phyloP scores from a whole-genome alignment of 2,329 filamentous ascomycete genomes.

The Teratosphaeria epicoccoides region DNA sequence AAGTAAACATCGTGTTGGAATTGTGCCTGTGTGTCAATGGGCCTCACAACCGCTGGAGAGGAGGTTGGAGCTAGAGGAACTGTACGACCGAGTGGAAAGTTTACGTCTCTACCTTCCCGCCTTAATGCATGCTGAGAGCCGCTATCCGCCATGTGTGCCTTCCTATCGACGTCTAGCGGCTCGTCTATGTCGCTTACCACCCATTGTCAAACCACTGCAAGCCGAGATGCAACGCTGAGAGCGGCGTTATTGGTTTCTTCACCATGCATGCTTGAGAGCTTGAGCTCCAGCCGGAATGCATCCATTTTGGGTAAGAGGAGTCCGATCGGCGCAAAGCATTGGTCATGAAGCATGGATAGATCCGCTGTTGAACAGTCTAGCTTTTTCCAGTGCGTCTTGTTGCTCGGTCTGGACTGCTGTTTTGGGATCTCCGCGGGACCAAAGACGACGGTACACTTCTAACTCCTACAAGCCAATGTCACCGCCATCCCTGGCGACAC shows the following conservation, averaged over 20 bases:
- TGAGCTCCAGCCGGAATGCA: not conserved
- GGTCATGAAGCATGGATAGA: not conserved
- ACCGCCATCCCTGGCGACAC: too few species aligned
- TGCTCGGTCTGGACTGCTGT: not conserved
- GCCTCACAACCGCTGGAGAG: not conserved
- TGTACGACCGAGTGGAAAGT: not conserved
- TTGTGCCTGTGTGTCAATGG: not conserved
- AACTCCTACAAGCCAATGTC: too few species aligned
- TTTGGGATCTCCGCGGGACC: not conserved
- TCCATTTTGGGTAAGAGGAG: not conserved
- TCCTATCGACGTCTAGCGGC: not conserved
- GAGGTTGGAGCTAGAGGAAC: not conserved
- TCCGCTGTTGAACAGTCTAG: not conserved
- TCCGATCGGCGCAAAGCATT: not conserved
- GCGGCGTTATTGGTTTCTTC: not conserved
- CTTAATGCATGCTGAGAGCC: too few species aligned
- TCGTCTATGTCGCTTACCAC: not conserved
- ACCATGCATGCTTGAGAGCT: not conserved
- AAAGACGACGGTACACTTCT: not conserved
- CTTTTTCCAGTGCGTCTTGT: not conserved
- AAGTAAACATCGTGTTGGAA: conserved; percentile 6
- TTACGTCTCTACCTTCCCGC: not conserved
- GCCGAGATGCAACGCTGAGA: not conserved
- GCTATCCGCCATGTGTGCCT: not conserved
- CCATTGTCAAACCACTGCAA: not conserved